Evolutionary conservation across 306 rosid genomes (phyloP), one percentile per base, ranked within the genome.

Genomic region (Ormosia semicastrata): DNA sequence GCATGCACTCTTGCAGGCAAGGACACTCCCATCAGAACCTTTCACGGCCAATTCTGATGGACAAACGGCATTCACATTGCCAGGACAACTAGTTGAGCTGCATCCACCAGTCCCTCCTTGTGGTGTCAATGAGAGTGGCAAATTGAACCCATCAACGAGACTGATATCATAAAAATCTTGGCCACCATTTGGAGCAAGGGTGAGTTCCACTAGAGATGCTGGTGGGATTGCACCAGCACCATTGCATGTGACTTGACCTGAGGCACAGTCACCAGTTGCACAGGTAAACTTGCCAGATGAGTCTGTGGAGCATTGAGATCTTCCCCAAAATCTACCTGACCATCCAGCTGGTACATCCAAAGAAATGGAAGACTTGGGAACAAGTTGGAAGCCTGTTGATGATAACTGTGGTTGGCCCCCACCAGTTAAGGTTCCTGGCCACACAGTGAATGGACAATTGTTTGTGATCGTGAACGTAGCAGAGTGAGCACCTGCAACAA

Each of bases 1-100:
- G 18, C 81, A 82, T 12, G 85, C 85, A 66, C 80, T 81, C 68
- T 82, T 82, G 72, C 86, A 83, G 6, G 54, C 82, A 62, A 83
- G 41, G 0, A 71, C 79, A 5, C 69, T 77, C 6, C 86, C 82
- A 40, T 52, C 70, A 32, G 69, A 64, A 5, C 60, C 70, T 13
- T 41, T 81, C 50, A 81, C 75, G n/a, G 75, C 80, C 62, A 81
- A 66, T 2, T 74, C 32, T 32, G 10, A 11, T 40, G 85, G 80
- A 34, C 85, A 81, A 32, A 41, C 53, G 2, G 18, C 4, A 8
- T 54, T 81, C 32, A 81, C 40, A 81, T 73, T 81, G 47, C 12
- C 60, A 13, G 75, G 59, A 63, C 85, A 81, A 64, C 80, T 66
- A 6, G 34, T 74, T 1, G 40, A 0, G 2, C 4, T 53, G 60